Evolutionary conservation across 2,329 filamentous ascomycete species (phyloP).

Genomic region (Aaosphaeria pasadenensis): DNA sequence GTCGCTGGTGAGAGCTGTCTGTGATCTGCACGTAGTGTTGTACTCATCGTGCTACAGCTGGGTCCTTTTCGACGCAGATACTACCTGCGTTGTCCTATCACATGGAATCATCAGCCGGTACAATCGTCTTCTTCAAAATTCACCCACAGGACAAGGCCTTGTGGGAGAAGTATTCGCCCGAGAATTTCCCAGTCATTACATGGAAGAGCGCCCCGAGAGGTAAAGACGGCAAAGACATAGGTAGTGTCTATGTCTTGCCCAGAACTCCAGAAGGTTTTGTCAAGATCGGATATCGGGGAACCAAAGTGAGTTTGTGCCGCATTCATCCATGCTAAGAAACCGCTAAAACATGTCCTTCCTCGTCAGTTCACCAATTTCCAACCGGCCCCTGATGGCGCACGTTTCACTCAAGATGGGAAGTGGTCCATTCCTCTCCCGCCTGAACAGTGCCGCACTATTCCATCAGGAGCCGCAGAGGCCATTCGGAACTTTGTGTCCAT

Average conservation of each 20-base stretch:
- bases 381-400: slow-evolving; percentile 29
- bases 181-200: slow-evolving; percentile 39
- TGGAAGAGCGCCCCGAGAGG: no score
- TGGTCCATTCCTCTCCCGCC: not conserved
- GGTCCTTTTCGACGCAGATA: no score
- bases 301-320: slow-evolving; percentile 18
- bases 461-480: no score
- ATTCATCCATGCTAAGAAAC: no score
- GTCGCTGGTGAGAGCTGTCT: no score
- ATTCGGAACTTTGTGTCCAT: no score
- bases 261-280: slow-evolving; percentile 42
- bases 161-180: slow-evolving; percentile 40
- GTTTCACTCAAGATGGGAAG: slow-evolving; percentile 27
- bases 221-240: slow-evolving; percentile 10
- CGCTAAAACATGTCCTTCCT: no score
- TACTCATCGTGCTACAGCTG: no score
- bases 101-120: slow-evolving; percentile 47
- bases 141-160: slow-evolving; percentile 34
- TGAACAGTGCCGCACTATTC: no score
- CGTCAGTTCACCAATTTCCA: slow-evolving; percentile 42
- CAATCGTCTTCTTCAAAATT: slow-evolving; percentile 44
- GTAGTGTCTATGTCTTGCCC: slow-evolving; percentile 51
- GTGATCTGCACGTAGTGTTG: no score
- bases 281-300: slow-evolving; percentile 52
- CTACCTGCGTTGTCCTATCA: no score